These are phyloP conservation scores for Scheffersomyces parashehatae DNA, from an alignment of 1,139 yeast species.

Conservation along the genomic window DNA sequence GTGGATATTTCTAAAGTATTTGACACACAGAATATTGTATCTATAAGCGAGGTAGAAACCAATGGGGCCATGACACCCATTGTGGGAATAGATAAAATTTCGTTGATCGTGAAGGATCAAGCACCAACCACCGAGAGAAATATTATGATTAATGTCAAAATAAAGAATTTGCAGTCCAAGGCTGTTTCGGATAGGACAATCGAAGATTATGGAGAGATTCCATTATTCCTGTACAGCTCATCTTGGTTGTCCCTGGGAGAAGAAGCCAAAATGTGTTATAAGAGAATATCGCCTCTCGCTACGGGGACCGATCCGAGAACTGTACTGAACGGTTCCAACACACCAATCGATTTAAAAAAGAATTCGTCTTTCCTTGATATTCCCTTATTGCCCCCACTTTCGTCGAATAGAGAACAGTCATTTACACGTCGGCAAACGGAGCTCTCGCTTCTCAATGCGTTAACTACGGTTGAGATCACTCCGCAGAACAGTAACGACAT, in stretches of 20 bases:
- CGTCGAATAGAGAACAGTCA: constrained; percentile 30
- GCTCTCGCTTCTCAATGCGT: constrained; percentile 22
- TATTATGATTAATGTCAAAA: constrained; percentile 15
- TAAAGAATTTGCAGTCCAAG: constrained; percentile 3
- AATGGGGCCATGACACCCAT: constrained; percentile 19
- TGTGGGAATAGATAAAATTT: constrained; percentile 6
- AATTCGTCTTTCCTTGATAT: no score
- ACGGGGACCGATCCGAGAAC: no score
- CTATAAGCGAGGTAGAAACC: constrained; percentile 23
- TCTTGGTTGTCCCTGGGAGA: neutral
- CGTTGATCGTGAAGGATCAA: constrained; percentile 16
- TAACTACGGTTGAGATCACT: constrained; percentile 9
- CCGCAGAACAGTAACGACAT: constrained; percentile 2
- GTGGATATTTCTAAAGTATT: constrained; percentile 21
- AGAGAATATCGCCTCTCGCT: neutral
- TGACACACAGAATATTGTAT: constrained; percentile 19
- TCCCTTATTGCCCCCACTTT: constrained; percentile 24
- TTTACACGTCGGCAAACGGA: constrained; percentile 36
- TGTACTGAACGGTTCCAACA: no score
- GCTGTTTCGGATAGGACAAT: no score
- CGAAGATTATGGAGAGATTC: neutral
- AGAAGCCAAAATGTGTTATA: neutral
- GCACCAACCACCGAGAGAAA: constrained; percentile 16
- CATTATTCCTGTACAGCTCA: neutral
- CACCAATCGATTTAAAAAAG: no score